Conservation (phyloP, 1,284 basidiomycete genomes). For the Naganishia albida region DNA sequence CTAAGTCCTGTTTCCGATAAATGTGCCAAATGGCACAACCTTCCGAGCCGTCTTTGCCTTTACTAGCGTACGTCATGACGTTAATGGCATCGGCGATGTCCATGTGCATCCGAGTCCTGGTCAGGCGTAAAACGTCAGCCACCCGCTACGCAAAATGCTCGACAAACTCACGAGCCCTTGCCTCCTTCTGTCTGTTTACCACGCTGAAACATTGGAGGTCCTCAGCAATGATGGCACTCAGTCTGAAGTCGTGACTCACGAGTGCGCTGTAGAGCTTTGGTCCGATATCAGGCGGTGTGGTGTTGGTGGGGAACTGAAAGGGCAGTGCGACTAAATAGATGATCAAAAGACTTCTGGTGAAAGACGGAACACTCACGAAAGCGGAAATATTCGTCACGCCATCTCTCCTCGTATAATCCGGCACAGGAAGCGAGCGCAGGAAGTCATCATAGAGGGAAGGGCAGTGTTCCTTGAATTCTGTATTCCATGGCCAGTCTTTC, state of each 20-base stretch:
- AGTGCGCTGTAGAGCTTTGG: constrained; percentile 61
- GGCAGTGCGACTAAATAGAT: background rate
- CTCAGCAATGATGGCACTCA: background rate
- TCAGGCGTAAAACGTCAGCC: constrained; percentile 57
- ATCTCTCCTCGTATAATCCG: constrained; percentile 82
- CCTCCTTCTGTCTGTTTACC: constrained; percentile 38
- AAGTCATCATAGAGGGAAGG: constrained; percentile 89
- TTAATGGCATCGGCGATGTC: constrained; percentile 95
- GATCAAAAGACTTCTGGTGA: background rate
- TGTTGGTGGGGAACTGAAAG: constrained; percentile 78
- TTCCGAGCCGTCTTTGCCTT: constrained; percentile 63
- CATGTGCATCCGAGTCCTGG: constrained; percentile 88
- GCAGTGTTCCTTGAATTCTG: constrained; percentile 78
- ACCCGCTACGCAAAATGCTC: background rate
- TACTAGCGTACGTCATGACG: constrained; percentile 76
- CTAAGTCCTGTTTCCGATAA: constrained; percentile 79
- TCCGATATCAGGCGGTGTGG: constrained; percentile 83
- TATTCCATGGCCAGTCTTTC: constrained; percentile 91
- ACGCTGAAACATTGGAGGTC: constrained; percentile 3
- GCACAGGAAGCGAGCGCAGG: constrained; percentile 75
- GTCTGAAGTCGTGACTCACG: constrained; percentile 36
- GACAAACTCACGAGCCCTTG: constrained; percentile 38
- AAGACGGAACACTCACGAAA: constrained; percentile 41
- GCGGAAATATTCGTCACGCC: constrained; percentile 79
- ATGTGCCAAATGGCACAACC: constrained; percentile 93